phyloP scores from a whole-genome alignment of 169 alveolate genomes.

The Perkinsus chesapeaki region DNA sequence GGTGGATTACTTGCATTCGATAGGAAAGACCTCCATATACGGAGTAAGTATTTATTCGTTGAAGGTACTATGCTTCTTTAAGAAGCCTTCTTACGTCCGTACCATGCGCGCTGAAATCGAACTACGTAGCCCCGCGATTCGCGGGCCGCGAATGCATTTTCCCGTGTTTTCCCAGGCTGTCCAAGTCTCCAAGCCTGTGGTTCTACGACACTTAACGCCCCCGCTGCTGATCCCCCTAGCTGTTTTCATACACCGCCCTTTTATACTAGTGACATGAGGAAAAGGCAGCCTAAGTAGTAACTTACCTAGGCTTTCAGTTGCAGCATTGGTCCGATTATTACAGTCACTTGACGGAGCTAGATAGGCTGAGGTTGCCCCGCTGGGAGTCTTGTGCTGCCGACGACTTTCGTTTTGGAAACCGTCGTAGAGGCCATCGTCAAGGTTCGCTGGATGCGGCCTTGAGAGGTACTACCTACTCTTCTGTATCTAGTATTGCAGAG shows the following conservation, averaged over 20 bases:
- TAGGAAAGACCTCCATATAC: neutral
- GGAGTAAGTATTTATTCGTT: neutral
- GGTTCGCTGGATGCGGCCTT: neutral
- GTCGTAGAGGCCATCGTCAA: neutral
- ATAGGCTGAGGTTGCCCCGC: neutral
- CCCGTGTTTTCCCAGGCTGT: no score
- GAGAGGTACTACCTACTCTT: neutral
- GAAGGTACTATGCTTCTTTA: no score
- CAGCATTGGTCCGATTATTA: neutral
- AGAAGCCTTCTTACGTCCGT: no score
- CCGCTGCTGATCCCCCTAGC: neutral
- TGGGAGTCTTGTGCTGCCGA: neutral
- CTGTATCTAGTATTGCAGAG: neutral
- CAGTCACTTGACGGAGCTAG: neutral
- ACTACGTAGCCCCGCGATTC: no score
- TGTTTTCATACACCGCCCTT: neutral
- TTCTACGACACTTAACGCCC: neutral
- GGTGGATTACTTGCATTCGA: neutral
- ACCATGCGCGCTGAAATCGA: no score
- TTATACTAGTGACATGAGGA: neutral
- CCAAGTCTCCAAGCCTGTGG: neutral
- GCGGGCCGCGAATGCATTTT: no score
- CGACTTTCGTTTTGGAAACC: neutral
- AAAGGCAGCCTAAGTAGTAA: neutral
- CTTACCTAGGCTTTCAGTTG: neutral